Conservation (phyloP, 139 green algal species). For the Chlamydomonas sp. region DNA sequence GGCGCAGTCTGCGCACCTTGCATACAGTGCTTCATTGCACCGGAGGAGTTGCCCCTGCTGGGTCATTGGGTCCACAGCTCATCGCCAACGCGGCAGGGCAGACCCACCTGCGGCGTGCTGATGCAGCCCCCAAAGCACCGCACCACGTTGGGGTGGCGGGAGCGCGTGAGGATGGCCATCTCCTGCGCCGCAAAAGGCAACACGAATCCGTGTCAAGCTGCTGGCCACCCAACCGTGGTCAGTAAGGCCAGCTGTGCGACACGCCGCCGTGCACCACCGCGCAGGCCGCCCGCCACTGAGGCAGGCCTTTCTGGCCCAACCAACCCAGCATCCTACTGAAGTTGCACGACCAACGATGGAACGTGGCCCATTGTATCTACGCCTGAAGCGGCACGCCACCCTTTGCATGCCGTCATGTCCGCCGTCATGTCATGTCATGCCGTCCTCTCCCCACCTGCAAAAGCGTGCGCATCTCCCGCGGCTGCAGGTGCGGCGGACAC, state of each 20-base stretch:
- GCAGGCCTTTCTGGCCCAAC: not conserved
- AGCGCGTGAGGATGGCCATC: slow-evolving; percentile 18
- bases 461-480: slow-evolving; percentile 17
- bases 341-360: too few relatives aligned
- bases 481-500: not conserved
- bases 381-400: too few relatives aligned
- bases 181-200: not conserved
- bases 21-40: not conserved
- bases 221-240: not conserved
- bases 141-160: slow-evolving; percentile 1
- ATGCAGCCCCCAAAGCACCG: slow-evolving; percentile 24
- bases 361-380: too few relatives aligned
- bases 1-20: not conserved
- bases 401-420: too few relatives aligned
- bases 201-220: too few relatives aligned
- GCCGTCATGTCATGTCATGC: too few relatives aligned
- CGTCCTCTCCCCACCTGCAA: not conserved
- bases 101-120: slow-evolving; percentile 3
- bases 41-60: not conserved
- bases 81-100: not conserved
- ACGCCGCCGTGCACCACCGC: too few relatives aligned
- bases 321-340: too few relatives aligned
- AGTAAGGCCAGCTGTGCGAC: not conserved
- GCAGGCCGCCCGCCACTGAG: not conserved
- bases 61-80: not conserved